A percentile compares a stretch with the other conserved stretches of the same genome.
Evolutionary conservation across 345 rosid genomes (phyloP).

Genomic region (Populus ilicifolia): DNA sequence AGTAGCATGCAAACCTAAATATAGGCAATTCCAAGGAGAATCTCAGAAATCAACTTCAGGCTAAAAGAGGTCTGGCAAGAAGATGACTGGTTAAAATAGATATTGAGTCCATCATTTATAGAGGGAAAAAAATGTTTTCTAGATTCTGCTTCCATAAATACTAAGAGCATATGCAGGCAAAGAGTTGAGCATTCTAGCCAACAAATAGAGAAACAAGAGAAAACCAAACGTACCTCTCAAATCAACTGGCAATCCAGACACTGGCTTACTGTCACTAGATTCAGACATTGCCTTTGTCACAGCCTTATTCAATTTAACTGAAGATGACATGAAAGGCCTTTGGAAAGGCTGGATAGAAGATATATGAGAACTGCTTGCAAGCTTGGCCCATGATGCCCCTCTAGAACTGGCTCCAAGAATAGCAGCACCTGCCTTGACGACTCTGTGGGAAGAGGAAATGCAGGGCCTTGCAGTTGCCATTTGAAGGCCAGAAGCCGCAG

Average conservation of each 20-base stretch:
- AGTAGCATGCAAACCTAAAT: neutral
- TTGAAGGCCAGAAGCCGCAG: slow-evolving; percentile 56
- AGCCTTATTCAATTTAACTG: slow-evolving; percentile 34
- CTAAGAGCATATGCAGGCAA: neutral
- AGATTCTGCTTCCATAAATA: neutral
- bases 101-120: neutral
- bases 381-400: slow-evolving; percentile 47
- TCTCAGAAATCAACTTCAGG: too few relatives aligned
- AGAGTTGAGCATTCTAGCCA: neutral
- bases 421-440: slow-evolving; percentile 42
- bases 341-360: slow-evolving; percentile 41
- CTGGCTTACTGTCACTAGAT: slow-evolving; percentile 45
- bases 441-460: slow-evolving; percentile 42
- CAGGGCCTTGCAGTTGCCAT: slow-evolving; percentile 50
- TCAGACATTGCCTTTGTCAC: slow-evolving; percentile 60
- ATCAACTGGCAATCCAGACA: slow-evolving; percentile 73
- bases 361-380: slow-evolving; percentile 44
- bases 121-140: neutral
- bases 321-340: slow-evolving; percentile 29
- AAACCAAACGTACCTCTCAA: slow-evolving; percentile 53
- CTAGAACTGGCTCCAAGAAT: slow-evolving; percentile 36
- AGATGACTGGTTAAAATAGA: neutral
- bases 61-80: too few relatives aligned
- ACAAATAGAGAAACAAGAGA: slow-evolving; percentile 4
- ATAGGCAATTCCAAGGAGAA: too few relatives aligned